Percentiles rank a stretch among this genome's conserved stretches.
Evolutionary conservation across 257 asterid genomes (phyloP).

Genomic region (Solanum virginianum): DNA sequence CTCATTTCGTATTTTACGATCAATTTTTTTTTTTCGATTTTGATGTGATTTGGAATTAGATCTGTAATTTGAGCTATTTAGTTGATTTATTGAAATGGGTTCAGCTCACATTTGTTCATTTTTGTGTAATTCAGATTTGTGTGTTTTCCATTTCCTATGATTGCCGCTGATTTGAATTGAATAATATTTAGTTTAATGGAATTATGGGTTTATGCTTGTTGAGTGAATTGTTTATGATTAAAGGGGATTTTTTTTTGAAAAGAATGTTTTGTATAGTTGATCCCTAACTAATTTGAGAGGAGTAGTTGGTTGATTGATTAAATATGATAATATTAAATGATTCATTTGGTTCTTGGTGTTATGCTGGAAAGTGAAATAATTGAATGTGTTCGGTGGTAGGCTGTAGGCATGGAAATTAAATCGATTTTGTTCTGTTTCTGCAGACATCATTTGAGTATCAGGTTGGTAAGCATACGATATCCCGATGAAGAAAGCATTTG

Average conservation of each 20-base stretch:
- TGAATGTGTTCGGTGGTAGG: neutral
- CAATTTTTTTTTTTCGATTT: neutral
- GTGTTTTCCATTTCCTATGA: neutral
- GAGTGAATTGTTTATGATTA: neutral
- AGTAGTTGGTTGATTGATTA: neutral
- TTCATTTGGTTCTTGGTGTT: neutral
- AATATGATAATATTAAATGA: neutral
- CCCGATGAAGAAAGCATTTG: constrained; percentile 75
- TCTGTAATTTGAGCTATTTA: neutral
- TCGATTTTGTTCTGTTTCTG: neutral
- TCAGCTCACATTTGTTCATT: neutral
- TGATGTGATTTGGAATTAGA: neutral
- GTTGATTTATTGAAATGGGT: neutral
- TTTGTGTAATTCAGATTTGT: neutral
- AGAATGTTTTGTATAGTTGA: neutral
- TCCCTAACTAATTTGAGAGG: neutral
- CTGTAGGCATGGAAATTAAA: neutral
- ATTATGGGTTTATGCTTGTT: neutral
- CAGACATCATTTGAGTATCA: neutral
- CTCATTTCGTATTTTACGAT: neutral
- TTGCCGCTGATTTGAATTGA: neutral
- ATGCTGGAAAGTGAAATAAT: neutral
- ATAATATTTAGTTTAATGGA: neutral
- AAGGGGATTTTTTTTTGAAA: neutral
- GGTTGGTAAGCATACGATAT: neutral